Percentiles rank a stretch among this genome's conserved stretches.
phyloP scores from a whole-genome alignment of 768 basidiomycete genomes.

The Vararia minispora region DNA sequence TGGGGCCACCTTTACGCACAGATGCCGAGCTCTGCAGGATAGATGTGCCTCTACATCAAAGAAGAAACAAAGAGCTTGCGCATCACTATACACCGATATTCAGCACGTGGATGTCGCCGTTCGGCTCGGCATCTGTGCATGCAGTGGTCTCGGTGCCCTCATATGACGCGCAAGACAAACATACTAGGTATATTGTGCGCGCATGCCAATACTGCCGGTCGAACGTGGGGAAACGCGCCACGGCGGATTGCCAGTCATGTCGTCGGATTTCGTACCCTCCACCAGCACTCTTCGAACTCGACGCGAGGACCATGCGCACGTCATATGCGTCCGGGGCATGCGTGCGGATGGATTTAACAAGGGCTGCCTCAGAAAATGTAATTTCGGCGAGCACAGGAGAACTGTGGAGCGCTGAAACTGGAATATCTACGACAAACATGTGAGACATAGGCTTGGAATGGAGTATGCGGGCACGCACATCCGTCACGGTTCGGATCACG shows the following conservation, averaged over 20 bases:
- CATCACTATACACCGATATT: too few species aligned
- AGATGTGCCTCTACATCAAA: too few species aligned
- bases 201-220: conserved; percentile 46
- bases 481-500: conserved; percentile 34
- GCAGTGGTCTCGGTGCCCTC: neutral
- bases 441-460: conserved; percentile 5
- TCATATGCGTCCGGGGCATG: conserved; percentile 38
- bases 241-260: conserved; percentile 28
- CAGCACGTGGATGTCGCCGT: too few species aligned
- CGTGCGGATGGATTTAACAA: conserved; percentile 51
- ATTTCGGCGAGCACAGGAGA: conserved; percentile 21
- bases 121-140: too few species aligned
- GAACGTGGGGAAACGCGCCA: conserved; percentile 18
- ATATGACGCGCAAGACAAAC: conserved; percentile 14
- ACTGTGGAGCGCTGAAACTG: conserved; percentile 40
- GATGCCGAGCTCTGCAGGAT: too few species aligned
- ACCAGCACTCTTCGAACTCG: conserved; percentile 19
- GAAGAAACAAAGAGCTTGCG: conserved; percentile 2
- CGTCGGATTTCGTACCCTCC: conserved; percentile 61
- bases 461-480: conserved; percentile 31
- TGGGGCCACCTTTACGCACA: too few species aligned
- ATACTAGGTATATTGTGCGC: conserved; percentile 57
- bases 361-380: conserved; percentile 29
- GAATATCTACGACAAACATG: conserved; percentile 33
- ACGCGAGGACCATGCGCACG: conserved; percentile 36